Evolutionary conservation across 352 stramenopile species (phyloP), one percentile per base, ranked within the genome.

Genomic region (Peronospora farinosa): DNA sequence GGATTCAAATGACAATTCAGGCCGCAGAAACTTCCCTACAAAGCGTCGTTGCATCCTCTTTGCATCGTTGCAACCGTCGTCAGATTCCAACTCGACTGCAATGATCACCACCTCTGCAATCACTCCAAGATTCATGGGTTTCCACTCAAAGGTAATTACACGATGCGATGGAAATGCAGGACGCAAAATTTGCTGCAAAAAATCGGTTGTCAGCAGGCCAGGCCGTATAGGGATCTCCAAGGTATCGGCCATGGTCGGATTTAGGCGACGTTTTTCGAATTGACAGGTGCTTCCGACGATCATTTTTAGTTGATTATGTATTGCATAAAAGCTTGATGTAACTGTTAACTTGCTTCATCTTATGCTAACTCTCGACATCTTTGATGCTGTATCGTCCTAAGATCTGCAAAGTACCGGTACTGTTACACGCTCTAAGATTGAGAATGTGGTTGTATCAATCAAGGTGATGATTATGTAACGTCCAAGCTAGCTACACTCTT

Each of bases 61-160:
- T 13, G 31, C 37, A 10, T 61, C 39, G 33, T 17, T 50, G 28
- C 5, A 16, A 23, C 6, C 39, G 42, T 44, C 15, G 49, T 5
- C 15, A 7, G 54, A 40, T 5, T 70, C 38, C 12, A 89, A 46
- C 21, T 55, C 35, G 19, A 74, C 63, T 0, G 50, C 54, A 32
- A 86, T 66, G 10, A 67, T 64, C 19, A 88, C 76, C 12, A 92
- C 81, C 31, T 88, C 75, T 5, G 78, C 86, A 51, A 92, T 85
- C 21, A 92, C 81, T 15, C 81, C 81, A 9, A 85, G 54, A 51
- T 89, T 82, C 61, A 92, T 77, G 21, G 73, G 51, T 37, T 68
- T 59, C 74, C 76, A 86, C 10, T 80, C 53, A 54, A 87, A 84
- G 35, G 59, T 52, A 15, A 46, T 27, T n/a, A 86, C 65, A 7